Evolutionary conservation across 768 basidiomycete species (phyloP).

Genomic region (Amanita muscaria): DNA sequence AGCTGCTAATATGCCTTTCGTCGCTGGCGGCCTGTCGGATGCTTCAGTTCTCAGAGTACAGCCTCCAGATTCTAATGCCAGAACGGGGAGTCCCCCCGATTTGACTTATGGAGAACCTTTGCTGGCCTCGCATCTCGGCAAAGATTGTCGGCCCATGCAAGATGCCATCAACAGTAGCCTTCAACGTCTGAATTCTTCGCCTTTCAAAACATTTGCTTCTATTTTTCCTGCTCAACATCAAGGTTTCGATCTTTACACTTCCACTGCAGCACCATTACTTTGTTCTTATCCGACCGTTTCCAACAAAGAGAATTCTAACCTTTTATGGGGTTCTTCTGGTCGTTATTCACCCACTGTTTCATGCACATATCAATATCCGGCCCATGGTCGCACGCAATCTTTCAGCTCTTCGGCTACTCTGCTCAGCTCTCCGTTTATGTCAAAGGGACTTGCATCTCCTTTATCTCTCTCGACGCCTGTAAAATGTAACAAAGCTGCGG

Average conservation of each 20-base stretch:
- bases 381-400: constrained; percentile 2
- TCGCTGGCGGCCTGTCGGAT: not conserved
- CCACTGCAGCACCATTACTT: constrained; percentile 3
- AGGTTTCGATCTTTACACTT: not conserved
- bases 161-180: constrained; percentile 2
- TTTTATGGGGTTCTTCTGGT: constrained; percentile 1
- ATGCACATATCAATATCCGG: not conserved
- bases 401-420: constrained; percentile 7
- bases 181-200: not conserved
- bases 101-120: not conserved
- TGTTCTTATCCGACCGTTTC: constrained; percentile 3
- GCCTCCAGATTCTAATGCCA: not conserved
- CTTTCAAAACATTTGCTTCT: not conserved
- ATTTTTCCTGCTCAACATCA: constrained; percentile 7
- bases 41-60: not conserved
- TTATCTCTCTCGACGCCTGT: constrained; percentile 4
- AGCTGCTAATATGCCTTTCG: constrained; percentile 3
- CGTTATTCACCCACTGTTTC: not conserved
- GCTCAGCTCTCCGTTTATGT: constrained; percentile 10
- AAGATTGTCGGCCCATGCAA: constrained; percentile 1
- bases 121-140: not conserved
- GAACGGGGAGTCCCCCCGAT: not conserved
- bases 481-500: not conserved
- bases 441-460: constrained; percentile 3
- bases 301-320: constrained; percentile 5